Conservation (phyloP, 306 rosid species). For the Carpinus fangiana region DNA sequence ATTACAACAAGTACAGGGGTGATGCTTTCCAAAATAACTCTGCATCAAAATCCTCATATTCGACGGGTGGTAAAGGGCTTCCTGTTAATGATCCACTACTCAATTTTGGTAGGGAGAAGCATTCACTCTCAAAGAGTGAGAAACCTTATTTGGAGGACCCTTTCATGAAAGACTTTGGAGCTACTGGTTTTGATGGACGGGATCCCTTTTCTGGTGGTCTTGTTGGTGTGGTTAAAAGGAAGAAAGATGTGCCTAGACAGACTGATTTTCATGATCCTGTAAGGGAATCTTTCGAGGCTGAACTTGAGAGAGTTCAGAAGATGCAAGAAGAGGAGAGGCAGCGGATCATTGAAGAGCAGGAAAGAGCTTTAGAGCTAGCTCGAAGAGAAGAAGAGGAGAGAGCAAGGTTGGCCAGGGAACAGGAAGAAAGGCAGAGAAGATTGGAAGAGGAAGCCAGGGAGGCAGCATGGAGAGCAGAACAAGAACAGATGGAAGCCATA, state of each 20-base stretch:
- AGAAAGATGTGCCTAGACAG: slow-evolving; percentile 74
- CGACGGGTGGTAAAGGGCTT: slow-evolving; percentile 60
- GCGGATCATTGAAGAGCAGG: slow-evolving; percentile 77
- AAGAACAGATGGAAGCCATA: slow-evolving; percentile 68
- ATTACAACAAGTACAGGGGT: slow-evolving; percentile 52
- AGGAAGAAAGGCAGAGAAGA: slow-evolving; percentile 79
- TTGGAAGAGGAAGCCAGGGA: slow-evolving; percentile 93
- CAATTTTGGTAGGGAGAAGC: slow-evolving; percentile 86
- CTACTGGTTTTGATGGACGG: slow-evolving; percentile 66
- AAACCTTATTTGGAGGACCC: slow-evolving; percentile 68
- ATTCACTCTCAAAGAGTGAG: slow-evolving; percentile 54
- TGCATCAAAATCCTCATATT: slow-evolving; percentile 52
- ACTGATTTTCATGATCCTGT: slow-evolving; percentile 89
- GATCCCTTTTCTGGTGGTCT: slow-evolving; percentile 65
- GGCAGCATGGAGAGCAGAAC: slow-evolving; percentile 93
- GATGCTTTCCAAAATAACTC: slow-evolving; percentile 49
- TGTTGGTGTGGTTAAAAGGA: slow-evolving; percentile 83
- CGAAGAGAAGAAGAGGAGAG: slow-evolving; percentile 95
- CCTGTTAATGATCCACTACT: slow-evolving; percentile 71
- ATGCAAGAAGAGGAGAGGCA: slow-evolving; percentile 93
- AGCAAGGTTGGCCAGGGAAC: slow-evolving; percentile 64
- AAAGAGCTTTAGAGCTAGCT: slow-evolving; percentile 72
- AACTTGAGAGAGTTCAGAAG: slow-evolving; percentile 98
- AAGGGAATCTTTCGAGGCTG: slow-evolving; percentile 97
- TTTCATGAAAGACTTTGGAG: slow-evolving; percentile 64